These are phyloP conservation scores for Didymella keratinophila DNA, from an alignment of 2,329 filamentous ascomycete genomes.

Conservation along the genomic window DNA sequence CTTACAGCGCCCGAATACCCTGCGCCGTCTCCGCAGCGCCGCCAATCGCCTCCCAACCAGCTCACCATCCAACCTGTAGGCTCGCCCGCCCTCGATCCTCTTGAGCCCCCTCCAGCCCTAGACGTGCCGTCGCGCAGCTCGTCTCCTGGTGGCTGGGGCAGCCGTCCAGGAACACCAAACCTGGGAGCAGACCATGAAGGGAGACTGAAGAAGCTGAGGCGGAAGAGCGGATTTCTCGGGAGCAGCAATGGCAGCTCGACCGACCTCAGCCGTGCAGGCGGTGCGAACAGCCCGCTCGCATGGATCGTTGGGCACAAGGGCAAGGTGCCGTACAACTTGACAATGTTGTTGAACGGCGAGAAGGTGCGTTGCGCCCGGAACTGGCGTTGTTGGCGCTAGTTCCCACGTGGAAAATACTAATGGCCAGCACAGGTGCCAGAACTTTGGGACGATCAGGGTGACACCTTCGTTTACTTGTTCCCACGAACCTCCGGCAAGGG, in stretches of 20 bases:
- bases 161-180: constrained; percentile 35
- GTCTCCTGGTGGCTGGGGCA: constrained; percentile 36
- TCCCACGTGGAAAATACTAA: constrained; percentile 24
- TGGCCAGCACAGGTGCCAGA: constrained; percentile 58
- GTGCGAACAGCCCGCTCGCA: constrained; percentile 50
- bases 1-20: constrained; percentile 43
- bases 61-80: constrained; percentile 42
- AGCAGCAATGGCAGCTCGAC: constrained; percentile 30
- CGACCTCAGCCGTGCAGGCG: constrained; percentile 28
- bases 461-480: constrained; percentile 70
- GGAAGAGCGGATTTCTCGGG: constrained; percentile 48
- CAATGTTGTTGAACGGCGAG: constrained; percentile 59
- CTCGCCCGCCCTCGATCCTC: constrained; percentile 33
- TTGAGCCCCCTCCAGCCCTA: constrained; percentile 41
- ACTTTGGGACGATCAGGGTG: constrained; percentile 69
- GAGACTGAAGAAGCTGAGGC: constrained; percentile 44
- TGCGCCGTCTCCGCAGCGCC: constrained; percentile 33
- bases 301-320: constrained; percentile 68
- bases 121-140: constrained; percentile 37
- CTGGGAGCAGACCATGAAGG: constrained; percentile 28
- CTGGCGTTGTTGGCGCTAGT: constrained; percentile 5
- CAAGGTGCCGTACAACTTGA: constrained; percentile 64
- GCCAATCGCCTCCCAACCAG: constrained; percentile 24
- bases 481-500: constrained; percentile 63
- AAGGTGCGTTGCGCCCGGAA: constrained; percentile 50